These are phyloP conservation scores for Pseudozyma sp. DNA, from an alignment of 1,284 basidiomycete genomes.

Conservation along the genomic window DNA sequence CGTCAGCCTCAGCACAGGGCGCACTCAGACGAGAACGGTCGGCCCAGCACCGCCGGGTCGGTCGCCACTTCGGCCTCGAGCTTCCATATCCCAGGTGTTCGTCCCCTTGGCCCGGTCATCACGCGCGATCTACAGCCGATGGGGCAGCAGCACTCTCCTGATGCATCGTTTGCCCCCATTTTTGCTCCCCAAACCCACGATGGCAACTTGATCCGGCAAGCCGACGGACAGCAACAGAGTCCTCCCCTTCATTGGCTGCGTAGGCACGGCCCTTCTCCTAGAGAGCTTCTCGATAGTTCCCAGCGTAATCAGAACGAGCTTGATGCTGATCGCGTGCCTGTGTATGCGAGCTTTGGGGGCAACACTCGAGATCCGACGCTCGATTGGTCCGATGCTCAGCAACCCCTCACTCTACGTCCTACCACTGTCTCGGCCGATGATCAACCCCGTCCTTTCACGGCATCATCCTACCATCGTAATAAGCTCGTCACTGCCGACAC, in stretches of 20 bases:
- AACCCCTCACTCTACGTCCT: not conserved
- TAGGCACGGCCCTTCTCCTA: conserved; percentile 16
- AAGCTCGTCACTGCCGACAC: conserved; percentile 40
- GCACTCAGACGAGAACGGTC: not conserved
- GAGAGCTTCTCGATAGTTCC: conserved; percentile 18
- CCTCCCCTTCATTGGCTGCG: conserved; percentile 11
- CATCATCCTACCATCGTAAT: conserved; percentile 44
- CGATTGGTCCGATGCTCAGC: not conserved
- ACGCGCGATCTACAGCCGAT: not conserved
- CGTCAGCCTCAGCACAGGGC: not conserved
- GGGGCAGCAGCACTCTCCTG: not conserved
- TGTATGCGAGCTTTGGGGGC: not conserved
- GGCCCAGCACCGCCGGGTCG: conserved; percentile 18
- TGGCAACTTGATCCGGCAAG: not conserved
- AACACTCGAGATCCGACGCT: not conserved
- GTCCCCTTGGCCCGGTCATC: not conserved
- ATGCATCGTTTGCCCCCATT: conserved; percentile 13
- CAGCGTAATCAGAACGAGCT: not conserved
- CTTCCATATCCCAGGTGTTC: conserved; percentile 39
- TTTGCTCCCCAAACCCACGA: conserved; percentile 23
- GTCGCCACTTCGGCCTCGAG: conserved; percentile 29
- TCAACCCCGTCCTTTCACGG: conserved; percentile 33
- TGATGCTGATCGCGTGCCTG: not conserved
- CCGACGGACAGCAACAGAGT: not conserved
- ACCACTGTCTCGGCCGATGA: conserved; percentile 5